phyloP scores from a whole-genome alignment of 768 basidiomycete species.

The Pleurotus pulmonarius region DNA sequence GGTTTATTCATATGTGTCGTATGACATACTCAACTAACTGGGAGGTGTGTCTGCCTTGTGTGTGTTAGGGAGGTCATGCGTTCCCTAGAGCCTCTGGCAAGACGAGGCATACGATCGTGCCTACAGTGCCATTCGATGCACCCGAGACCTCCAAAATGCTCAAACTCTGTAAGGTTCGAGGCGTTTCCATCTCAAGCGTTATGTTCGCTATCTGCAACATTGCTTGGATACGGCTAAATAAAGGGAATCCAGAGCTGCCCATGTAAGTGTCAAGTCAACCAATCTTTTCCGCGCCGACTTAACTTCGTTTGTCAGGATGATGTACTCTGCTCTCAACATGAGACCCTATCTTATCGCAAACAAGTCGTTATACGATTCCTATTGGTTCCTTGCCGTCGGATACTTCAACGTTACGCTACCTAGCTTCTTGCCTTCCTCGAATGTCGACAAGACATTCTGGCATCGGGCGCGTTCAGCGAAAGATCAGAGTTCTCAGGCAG shows the following conservation, averaged over 20 bases:
- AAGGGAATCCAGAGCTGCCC: constrained; percentile 43
- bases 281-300: not conserved
- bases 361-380: constrained; percentile 50
- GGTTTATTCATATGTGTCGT: constrained; percentile 12
- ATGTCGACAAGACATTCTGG: constrained; percentile 58
- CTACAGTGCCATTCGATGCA: constrained; percentile 56
- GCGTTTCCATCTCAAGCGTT: constrained; percentile 72
- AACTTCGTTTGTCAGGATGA: constrained; percentile 43
- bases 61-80: constrained; percentile 64
- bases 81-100: constrained; percentile 52
- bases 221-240: constrained; percentile 60
- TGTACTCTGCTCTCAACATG: constrained; percentile 85
- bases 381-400: constrained; percentile 79
- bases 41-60: not conserved
- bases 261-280: constrained; percentile 30
- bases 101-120: constrained; percentile 61
- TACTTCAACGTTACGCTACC: constrained; percentile 84
- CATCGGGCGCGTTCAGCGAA: constrained; percentile 68
- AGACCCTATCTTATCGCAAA: constrained; percentile 52
- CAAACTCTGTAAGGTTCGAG: constrained; percentile 64
- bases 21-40: not conserved
- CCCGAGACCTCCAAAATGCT: constrained; percentile 60
- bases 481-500: constrained; percentile 60
- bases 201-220: constrained; percentile 74
- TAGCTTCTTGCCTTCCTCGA: constrained; percentile 52